These are phyloP conservation scores for Agrostemma githago DNA, from an alignment of 148 eudicot genomes.

Conservation along the genomic window DNA sequence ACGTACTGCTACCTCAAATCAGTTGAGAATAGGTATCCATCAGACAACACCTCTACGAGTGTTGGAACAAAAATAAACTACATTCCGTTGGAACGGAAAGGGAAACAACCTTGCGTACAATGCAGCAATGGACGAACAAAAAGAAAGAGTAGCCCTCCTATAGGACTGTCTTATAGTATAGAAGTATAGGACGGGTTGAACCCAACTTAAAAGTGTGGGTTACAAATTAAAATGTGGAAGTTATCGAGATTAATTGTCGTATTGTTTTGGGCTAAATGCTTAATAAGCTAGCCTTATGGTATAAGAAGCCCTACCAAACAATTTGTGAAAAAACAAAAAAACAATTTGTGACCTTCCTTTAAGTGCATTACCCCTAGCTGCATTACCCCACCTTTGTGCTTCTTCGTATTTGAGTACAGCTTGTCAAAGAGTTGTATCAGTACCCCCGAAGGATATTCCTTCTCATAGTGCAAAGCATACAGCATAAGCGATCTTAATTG, in stretches of 20 bases:
- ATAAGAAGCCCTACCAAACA: too few relatives aligned
- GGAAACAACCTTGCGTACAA: not conserved
- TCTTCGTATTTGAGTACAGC: constrained; percentile 75
- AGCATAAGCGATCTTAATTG: constrained; percentile 87
- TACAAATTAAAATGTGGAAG: too few relatives aligned
- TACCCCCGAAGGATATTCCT: constrained; percentile 82
- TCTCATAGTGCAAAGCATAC: constrained; percentile 96
- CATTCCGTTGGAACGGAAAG: not conserved
- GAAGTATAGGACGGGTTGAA: too few relatives aligned
- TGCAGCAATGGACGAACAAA: not conserved
- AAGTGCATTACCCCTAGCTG: constrained; percentile 10
- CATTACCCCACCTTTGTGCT: constrained; percentile 93
- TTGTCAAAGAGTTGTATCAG: constrained; percentile 92
- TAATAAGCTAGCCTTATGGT: too few relatives aligned
- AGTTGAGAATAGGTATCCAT: constrained; percentile 15
- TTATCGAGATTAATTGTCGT: too few relatives aligned
- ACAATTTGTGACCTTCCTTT: constrained; percentile 1
- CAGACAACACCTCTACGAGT: constrained; percentile 13
- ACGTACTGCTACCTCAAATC: constrained; percentile 61
- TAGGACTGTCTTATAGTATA: too few relatives aligned
- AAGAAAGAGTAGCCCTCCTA: not conserved
- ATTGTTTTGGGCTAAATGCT: too few relatives aligned
- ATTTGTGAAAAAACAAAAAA: too few relatives aligned
- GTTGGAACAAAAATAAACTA: not conserved
- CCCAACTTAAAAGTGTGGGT: too few relatives aligned